phyloP scores from a whole-genome alignment of 2,329 filamentous ascomycete species.

The Xenosphaeropsis pyriputrescens region DNA sequence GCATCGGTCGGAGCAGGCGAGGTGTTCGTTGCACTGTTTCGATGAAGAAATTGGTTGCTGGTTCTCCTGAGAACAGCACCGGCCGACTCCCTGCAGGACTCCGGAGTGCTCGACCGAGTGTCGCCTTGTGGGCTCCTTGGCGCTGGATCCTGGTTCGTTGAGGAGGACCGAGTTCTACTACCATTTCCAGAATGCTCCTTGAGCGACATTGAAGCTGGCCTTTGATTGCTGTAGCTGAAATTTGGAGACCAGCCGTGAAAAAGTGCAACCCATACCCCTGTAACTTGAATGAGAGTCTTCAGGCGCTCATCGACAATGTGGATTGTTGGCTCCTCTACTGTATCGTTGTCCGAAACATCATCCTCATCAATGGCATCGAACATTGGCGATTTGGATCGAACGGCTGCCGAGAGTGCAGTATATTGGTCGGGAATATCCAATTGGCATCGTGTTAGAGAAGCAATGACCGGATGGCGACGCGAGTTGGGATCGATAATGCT shows the following conservation, averaged over 20 bases:
- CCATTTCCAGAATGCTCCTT: neutral
- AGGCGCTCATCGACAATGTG: conserved; percentile 26
- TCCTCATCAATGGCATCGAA: conserved; percentile 1
- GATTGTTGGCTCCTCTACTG: conserved; percentile 16
- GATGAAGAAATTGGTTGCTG: conserved; percentile 2
- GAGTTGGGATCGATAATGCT: conserved; percentile 58
- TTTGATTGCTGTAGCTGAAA: conserved; percentile 18
- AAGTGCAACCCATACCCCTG: conserved; percentile 34
- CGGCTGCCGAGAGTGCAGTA: conserved; percentile 20
- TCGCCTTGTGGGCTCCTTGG: conserved; percentile 4
- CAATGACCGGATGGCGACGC: conserved; percentile 61
- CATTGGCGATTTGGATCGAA: conserved; percentile 6
- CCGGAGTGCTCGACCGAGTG: conserved; percentile 9
- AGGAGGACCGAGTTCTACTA: conserved; percentile 10
- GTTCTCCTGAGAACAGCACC: conserved; percentile 8
- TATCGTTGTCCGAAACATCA: neutral
- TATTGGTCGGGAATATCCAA: conserved; percentile 60
- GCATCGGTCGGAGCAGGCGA: conserved; percentile 7
- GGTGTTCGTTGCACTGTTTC: conserved; percentile 3
- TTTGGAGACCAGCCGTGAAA: conserved; percentile 27
- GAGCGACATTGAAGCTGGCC: neutral
- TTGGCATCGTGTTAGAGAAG: conserved; percentile 44
- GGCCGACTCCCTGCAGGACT: conserved; percentile 8
- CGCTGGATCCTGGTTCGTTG: conserved; percentile 11
- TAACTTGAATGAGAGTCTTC: conserved; percentile 33